Evolutionary conservation across 208 protist genomes (phyloP).

Genomic region (Crithidia fasciculata): DNA sequence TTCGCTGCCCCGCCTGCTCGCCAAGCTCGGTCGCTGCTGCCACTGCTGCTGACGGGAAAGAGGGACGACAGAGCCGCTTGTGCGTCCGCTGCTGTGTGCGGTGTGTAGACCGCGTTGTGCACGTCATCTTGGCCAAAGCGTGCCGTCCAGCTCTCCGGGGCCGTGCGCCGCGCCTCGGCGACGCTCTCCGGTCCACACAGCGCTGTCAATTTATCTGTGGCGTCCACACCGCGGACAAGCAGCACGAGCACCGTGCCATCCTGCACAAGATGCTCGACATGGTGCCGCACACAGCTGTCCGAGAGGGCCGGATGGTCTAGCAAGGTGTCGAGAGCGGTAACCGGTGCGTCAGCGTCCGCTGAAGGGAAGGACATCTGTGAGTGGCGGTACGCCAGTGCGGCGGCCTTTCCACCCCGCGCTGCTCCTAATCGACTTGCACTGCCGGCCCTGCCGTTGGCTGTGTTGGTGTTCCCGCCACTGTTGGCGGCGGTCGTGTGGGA

Average conservation of each 20-base stretch:
- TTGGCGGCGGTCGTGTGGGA: too few species aligned
- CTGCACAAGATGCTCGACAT: slow-evolving; percentile 54
- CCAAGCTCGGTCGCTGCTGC: background rate
- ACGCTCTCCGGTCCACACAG: slow-evolving; percentile 78
- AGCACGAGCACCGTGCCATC: slow-evolving; percentile 70
- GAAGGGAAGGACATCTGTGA: background rate
- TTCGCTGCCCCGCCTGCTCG: too few species aligned
- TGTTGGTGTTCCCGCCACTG: too few species aligned
- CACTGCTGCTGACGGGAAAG: slow-evolving; percentile 24
- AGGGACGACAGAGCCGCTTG: slow-evolving; percentile 44
- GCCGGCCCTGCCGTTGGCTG: background rate
- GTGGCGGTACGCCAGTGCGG: background rate
- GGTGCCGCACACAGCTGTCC: slow-evolving; percentile 18
- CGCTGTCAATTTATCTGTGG: slow-evolving; percentile 59
- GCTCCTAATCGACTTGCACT: background rate
- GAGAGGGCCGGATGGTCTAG: slow-evolving; percentile 4
- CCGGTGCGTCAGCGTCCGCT: background rate
- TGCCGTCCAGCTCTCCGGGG: slow-evolving; percentile 61
- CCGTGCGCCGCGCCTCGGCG: slow-evolving; percentile 45
- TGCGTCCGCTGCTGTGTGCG: slow-evolving; percentile 56
- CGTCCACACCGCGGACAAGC: slow-evolving; percentile 57
- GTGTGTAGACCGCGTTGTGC: slow-evolving; percentile 72
- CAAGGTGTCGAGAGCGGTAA: slow-evolving; percentile 3
- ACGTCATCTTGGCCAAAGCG: slow-evolving; percentile 59
- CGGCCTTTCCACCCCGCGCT: background rate